Evolutionary conservation across 1,139 yeast species (phyloP), one percentile per base, ranked within the genome.

Genomic region (Entelexis paramagnoliae): DNA sequence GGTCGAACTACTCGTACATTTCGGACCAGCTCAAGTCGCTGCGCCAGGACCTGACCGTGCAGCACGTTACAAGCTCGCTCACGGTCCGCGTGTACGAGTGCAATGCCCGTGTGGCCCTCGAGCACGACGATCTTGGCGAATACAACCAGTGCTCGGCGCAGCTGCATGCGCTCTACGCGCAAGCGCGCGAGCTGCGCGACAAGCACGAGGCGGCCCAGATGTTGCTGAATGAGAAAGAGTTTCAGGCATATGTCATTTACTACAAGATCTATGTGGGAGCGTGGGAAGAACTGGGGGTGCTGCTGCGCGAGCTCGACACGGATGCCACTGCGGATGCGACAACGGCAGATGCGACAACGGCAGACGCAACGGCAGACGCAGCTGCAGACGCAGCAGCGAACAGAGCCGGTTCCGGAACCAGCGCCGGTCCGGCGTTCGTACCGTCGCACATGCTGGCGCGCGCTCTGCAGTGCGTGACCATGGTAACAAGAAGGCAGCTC

Each of bases 31-130:
- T 89, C 64, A 89, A 89, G 66, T 84, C 96, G 0, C 74, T 91
- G 56, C 73, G 98, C 60, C 98, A 91, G 66, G 98, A 91, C 68
- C 69, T 91, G 59, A 85, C 95, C 4, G 97, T 91, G 9, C 98
- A 91, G 67, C 86, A 85, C 64, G 81, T 91, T 46, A 83, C 81
- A 62, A 80, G 81, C 62, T 82, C 78, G 46, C 85, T 91, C 63
- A 78, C 96, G 0, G 78, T 87, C 11, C 64, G 69, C 51, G 95
- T 88, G 0, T 91, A 91, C 66, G 95, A 87, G 66, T 75, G 80
- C 2, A 95, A 91, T 66, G 95, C 94, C 7, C 76, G 88, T 48
- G 72, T 89, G n/a, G 94, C 97, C 0, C 74, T 91, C 39, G 83
- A 81, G 59, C 80, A 83, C 63, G 74, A 78, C 47, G 98, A 91